These are phyloP conservation scores for Aureobasidium sp. DNA, from an alignment of 2,329 filamentous ascomycete genomes.

Conservation along the genomic window DNA sequence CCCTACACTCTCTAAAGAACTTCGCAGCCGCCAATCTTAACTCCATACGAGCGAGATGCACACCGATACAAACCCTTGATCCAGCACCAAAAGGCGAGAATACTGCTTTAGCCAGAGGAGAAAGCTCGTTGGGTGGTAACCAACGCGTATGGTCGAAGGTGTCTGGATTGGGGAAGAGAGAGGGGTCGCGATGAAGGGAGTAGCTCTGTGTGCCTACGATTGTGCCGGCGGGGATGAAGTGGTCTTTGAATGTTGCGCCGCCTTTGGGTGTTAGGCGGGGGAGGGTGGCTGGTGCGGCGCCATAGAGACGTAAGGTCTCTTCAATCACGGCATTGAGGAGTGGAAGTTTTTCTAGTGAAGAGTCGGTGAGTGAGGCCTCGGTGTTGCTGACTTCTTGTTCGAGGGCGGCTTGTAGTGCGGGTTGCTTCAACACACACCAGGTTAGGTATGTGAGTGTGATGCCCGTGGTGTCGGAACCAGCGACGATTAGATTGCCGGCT, in stretches of 20 bases:
- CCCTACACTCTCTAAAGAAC: conserved; percentile 21
- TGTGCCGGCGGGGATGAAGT: conserved; percentile 19
- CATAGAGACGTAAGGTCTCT: conserved; percentile 25
- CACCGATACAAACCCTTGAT: conserved; percentile 21
- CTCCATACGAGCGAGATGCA: conserved; percentile 25
- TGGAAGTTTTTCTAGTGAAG: conserved; percentile 17
- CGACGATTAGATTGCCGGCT: conserved; percentile 22
- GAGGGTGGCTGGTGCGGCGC: conserved; percentile 23
- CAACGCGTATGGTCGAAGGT: conserved; percentile 21
- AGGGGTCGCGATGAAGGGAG: conserved; percentile 20
- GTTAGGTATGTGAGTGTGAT: conserved; percentile 23
- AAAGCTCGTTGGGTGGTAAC: conserved; percentile 13
- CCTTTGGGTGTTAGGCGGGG: conserved; percentile 21
- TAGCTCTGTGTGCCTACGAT: conserved; percentile 22
- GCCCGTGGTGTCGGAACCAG: conserved; percentile 26
- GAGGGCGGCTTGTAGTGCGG: conserved; percentile 16
- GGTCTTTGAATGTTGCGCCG: conserved; percentile 17
- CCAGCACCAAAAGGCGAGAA: conserved; percentile 24
- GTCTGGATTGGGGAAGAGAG: conserved; percentile 18
- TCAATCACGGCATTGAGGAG: conserved; percentile 21
- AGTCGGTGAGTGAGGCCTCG: conserved; percentile 12
- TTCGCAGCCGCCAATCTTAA: conserved; percentile 19
- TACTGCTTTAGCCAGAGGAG: conserved; percentile 15
- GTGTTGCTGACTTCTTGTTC: conserved; percentile 19
- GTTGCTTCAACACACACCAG: conserved; percentile 21